Evolutionary conservation across 257 asterid species (phyloP), one percentile per base, ranked within the genome.

Genomic region (Solanum corneliomulleri): DNA sequence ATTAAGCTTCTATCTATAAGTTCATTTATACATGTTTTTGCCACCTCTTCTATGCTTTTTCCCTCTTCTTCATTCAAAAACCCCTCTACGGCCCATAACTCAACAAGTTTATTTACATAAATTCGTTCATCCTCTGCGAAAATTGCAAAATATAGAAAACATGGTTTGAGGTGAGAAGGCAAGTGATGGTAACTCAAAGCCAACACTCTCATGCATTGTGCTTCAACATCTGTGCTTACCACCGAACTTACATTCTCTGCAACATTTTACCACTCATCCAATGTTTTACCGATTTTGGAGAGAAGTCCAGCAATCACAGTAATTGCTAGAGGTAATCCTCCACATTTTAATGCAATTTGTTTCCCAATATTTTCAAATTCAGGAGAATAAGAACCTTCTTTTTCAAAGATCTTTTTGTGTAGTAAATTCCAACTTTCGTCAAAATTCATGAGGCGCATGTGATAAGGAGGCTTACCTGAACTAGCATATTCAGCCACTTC

Each of bases 401-500:
- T 83, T 6, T 4, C 35, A 49, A 86, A 89, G 41, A 89, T 74
- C 64, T 31, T 86, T 37, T 31, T 6, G 15, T 71, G 7, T 13
- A 89, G 21, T 18, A 89, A 86, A 29, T 12, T 37, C 82, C 75
- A 86, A 62, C 90, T 69, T 71, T 89, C 85, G 37, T 31, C 85
- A 37, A 60, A 45, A 10, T 83, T 44, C 39, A 88, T 12, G 31
- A 45, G 74, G 27, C 42, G 4, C 85, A 81, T 81, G 6, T 81
- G 69, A 52, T 47, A 3, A 74, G 21, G 27, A n/a, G 16, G 13
- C 37, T 20, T 45, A 85, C n/a, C 27, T 21, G 60, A 58, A n/a
- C 33, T 42, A 21, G 47, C 80, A 39, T 68, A 35, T 71, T 23
- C 37, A 41, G 86, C 80, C 77, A 85, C 86, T 25, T 88, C 47